A percentile compares a stretch with the other conserved stretches of the same genome.
These are phyloP conservation scores for Debaryomyces fabryi DNA, from an alignment of 1,139 yeast genomes.

Conservation along the genomic window DNA sequence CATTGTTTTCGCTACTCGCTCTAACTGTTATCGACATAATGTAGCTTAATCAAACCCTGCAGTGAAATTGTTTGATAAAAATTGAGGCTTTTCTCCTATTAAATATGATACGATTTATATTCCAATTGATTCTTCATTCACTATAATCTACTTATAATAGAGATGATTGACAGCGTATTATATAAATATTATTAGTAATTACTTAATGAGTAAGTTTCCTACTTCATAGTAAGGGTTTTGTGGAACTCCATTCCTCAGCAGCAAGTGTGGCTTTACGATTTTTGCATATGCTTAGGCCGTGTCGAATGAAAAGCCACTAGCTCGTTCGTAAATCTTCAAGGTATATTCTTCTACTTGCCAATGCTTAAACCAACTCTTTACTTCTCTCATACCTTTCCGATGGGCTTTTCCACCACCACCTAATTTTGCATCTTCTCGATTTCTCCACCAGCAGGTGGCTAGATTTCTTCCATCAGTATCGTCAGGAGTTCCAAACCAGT, in stretches of 20 bases:
- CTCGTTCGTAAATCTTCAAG: conserved; percentile 12
- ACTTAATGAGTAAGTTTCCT: neutral
- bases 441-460: conserved; percentile 41
- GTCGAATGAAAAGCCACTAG: neutral
- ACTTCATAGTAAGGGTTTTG: neutral
- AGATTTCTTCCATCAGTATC: conserved; percentile 28
- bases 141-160: neutral
- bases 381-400: conserved; percentile 29
- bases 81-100: neutral
- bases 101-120: neutral
- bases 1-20: neutral
- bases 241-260: neutral
- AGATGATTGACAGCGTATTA: neutral
- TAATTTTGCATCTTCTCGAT: conserved; percentile 22
- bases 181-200: neutral
- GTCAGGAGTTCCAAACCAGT: conserved; percentile 38
- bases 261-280: neutral
- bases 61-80: neutral
- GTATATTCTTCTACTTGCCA: conserved; percentile 37
- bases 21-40: neutral
- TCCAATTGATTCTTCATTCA: neutral
- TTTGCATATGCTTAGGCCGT: neutral
- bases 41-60: neutral
- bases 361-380: conserved; percentile 30
- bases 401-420: conserved; percentile 36